These are phyloP conservation scores for Taxillus chinensis DNA, from an alignment of 164 flowering plant genomes.

Conservation along the genomic window DNA sequence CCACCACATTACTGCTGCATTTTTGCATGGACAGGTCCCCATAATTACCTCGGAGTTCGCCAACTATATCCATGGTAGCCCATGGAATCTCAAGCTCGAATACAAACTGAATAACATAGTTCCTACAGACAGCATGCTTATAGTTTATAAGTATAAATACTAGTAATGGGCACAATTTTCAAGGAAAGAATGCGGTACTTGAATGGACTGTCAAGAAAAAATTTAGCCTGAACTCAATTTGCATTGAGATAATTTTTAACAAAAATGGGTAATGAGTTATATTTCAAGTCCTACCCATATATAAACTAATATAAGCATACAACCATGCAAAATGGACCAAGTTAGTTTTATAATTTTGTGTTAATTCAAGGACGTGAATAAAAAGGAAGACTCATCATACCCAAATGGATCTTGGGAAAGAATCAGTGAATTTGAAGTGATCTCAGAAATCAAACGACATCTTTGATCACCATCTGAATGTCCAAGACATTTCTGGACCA, in stretches of 20 bases:
- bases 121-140: conserved; percentile 25
- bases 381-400: conserved; percentile 16
- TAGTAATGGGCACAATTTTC: too few species aligned
- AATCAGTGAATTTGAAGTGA: conserved; percentile 42
- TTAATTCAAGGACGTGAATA: background rate
- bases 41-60: conserved; percentile 44
- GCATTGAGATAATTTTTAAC: too few species aligned
- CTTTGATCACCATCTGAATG: conserved; percentile 39
- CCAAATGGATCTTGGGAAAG: conserved; percentile 66
- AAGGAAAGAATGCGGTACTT: too few species aligned
- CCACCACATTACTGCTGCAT: conserved; percentile 72
- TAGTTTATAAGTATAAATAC: too few species aligned
- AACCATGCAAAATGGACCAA: too few species aligned
- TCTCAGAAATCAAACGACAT: conserved; percentile 24
- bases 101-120: conserved; percentile 61
- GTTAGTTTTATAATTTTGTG: too few species aligned
- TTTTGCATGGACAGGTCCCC: conserved; percentile 54
- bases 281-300: too few species aligned
- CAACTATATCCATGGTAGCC: conserved; percentile 34
- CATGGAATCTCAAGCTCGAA: conserved; percentile 40
- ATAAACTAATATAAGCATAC: too few species aligned
- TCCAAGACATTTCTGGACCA: conserved; percentile 54
- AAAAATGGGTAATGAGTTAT: too few species aligned
- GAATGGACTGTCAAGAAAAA: too few species aligned
- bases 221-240: too few species aligned